These are phyloP conservation scores for Gaillardinia entomophila DNA, from an alignment of 805 yeast species.

Conservation along the genomic window DNA sequence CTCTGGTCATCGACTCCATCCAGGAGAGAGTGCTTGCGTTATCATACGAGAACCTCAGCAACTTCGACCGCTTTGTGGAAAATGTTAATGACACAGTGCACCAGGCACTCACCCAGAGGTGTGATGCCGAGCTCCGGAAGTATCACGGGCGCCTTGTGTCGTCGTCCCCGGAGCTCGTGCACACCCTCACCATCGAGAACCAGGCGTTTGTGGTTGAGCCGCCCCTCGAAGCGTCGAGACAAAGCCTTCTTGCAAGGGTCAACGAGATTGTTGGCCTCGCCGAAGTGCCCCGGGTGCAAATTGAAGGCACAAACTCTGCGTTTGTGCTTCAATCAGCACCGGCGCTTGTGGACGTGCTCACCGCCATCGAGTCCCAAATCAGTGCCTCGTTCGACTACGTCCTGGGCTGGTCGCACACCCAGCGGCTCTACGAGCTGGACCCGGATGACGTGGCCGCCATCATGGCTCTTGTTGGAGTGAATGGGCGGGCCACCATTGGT, in stretches of 20 bases:
- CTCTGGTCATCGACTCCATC: conserved; percentile 6
- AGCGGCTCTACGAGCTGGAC: conserved; percentile 50
- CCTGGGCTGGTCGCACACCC: conserved; percentile 49
- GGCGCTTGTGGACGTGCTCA: neutral
- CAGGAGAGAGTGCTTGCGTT: conserved; percentile 9
- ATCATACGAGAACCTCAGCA: conserved; percentile 11
- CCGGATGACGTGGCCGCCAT: conserved; percentile 24
- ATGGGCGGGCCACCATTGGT: conserved; percentile 15
- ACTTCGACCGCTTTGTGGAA: conserved; percentile 12
- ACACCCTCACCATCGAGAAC: conserved; percentile 31
- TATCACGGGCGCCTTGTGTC: neutral
- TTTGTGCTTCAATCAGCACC: too few relatives aligned
- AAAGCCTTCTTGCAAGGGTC: conserved; percentile 14
- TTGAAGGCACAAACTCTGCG: neutral
- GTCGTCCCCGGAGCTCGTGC: conserved; percentile 9
- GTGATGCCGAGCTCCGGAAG: conserved; percentile 2
- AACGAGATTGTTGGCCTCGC: conserved; percentile 11
- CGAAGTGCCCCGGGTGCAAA: conserved; percentile 6
- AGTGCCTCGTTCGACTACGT: conserved; percentile 22
- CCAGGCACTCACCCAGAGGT: conserved; percentile 13
- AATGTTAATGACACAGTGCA: conserved; percentile 19
- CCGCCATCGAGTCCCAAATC: neutral
- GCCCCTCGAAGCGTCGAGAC: conserved; percentile 31
- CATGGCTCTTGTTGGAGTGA: neutral
- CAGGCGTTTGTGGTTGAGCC: conserved; percentile 36